A percentile compares a stretch with the other conserved stretches of the same genome.
phyloP scores from a whole-genome alignment of 1,139 yeast genomes.

The Sugiyamaella xylanicola region DNA sequence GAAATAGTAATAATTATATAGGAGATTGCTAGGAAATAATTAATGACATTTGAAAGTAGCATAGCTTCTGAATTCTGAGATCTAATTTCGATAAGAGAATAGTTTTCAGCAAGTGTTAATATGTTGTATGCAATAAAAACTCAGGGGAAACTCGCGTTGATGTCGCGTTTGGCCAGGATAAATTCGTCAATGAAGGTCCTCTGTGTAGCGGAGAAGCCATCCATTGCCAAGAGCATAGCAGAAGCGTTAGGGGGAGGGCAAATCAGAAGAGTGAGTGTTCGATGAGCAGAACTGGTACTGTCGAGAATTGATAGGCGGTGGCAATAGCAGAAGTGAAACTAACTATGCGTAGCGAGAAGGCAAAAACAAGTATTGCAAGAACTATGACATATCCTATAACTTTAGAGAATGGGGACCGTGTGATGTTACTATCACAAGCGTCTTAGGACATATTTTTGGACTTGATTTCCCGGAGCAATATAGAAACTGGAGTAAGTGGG shows the following conservation, averaged over 20 bases:
- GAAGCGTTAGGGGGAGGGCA: constrained; percentile 74
- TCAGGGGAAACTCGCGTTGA: constrained; percentile 12
- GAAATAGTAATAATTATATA: too few species aligned
- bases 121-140: too few species aligned
- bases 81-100: too few species aligned
- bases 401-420: constrained; percentile 67
- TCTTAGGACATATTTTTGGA: constrained; percentile 76
- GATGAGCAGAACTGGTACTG: too few species aligned
- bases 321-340: too few species aligned
- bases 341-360: not conserved
- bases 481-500: constrained; percentile 64
- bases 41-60: too few species aligned
- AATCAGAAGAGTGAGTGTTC: constrained; percentile 37
- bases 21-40: too few species aligned
- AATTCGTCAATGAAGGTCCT: constrained; percentile 60
- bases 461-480: constrained; percentile 66
- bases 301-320: too few species aligned
- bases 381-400: constrained; percentile 73
- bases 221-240: constrained; percentile 88
- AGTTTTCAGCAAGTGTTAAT: too few species aligned
- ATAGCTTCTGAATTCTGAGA: too few species aligned
- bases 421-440: constrained; percentile 89
- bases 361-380: constrained; percentile 65
- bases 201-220: constrained; percentile 97
- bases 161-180: constrained; percentile 4